phyloP scores from a whole-genome alignment of 371 early-diverging fungal genomes.

The Rhizopus stolonifer region DNA sequence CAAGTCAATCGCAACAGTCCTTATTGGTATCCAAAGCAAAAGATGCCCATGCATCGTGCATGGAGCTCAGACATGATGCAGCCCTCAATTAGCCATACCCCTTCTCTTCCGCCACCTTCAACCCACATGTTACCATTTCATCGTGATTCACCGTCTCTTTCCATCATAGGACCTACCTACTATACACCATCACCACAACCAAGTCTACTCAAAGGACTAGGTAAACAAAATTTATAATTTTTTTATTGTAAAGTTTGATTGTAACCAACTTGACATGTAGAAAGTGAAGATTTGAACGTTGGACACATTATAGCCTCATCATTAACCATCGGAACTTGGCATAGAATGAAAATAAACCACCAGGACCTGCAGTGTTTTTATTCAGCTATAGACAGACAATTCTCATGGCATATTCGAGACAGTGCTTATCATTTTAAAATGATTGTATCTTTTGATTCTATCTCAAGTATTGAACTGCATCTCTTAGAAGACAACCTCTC shows the following conservation, averaged over 20 bases:
- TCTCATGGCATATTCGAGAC: conserved; percentile 74
- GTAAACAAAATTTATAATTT: not conserved
- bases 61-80: conserved; percentile 44
- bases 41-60: conserved; percentile 33
- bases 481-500: conserved; percentile 42
- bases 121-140: no score
- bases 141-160: conserved; percentile 13
- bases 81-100: no score
- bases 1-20: not conserved
- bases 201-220: conserved; percentile 10
- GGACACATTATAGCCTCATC: conserved; percentile 50
- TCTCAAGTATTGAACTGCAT: conserved; percentile 31
- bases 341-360: conserved; percentile 63
- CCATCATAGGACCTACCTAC: conserved; percentile 13
- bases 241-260: no score
- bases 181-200: conserved; percentile 28
- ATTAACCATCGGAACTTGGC: conserved; percentile 75
- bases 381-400: conserved; percentile 45
- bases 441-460: conserved; percentile 50
- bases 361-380: conserved; percentile 65
- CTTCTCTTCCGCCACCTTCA: no score
- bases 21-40: conserved; percentile 8
- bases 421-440: conserved; percentile 71
- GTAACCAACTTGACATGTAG: not conserved
- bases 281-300: not conserved